Evolutionary conservation across 805 yeast genomes (phyloP), one percentile per base, ranked within the genome.

Genomic region (Candida sakaeoensis): DNA sequence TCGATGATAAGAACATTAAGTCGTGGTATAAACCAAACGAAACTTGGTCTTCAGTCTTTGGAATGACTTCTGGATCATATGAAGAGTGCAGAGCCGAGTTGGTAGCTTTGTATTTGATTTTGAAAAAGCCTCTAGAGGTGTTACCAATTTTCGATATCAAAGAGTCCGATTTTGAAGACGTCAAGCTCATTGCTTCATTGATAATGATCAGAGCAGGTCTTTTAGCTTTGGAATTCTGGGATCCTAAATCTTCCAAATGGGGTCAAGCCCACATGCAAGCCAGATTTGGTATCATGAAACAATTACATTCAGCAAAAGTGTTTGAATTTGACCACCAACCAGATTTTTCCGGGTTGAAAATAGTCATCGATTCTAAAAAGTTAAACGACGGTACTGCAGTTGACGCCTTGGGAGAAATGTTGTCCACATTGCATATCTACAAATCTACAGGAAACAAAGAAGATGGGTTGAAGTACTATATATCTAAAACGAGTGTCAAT

Each of bases 181-280:
- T 86, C 37, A 70, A 78, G 32, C 77, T 74, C 52, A 71, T 84
- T 30, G 85, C 90, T 12, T 85, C 80, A 49, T 64, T 87, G 47
- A 80, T 77, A 48, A 88, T 88, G 96, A 84, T 88, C 18, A 74
- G 95, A 51, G 95, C 95, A 5, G 96, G 96, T 43, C 67, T 88
- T 36, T 54, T 84, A 25, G 91, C 85, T 6, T 71, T 88, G 55
- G 95, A 88, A 60, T 85, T 74, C 58, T 88, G 95, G 88, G 95
- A 88, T 60, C 95, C 95, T 28, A 62, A 63, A 33, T 74, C 86
- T 21, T 66, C 70, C 43, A 87, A 86, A 63, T 88, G 96, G 95
- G 96, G 96, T 22, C 96, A 88, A 65, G 81, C 96, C 10, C 96
- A 88, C 59, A 86, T 87, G 88, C 95, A 87, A 65, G 96, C 95